phyloP scores from a whole-genome alignment of 805 yeast genomes.

The Lipomyces sp. region DNA sequence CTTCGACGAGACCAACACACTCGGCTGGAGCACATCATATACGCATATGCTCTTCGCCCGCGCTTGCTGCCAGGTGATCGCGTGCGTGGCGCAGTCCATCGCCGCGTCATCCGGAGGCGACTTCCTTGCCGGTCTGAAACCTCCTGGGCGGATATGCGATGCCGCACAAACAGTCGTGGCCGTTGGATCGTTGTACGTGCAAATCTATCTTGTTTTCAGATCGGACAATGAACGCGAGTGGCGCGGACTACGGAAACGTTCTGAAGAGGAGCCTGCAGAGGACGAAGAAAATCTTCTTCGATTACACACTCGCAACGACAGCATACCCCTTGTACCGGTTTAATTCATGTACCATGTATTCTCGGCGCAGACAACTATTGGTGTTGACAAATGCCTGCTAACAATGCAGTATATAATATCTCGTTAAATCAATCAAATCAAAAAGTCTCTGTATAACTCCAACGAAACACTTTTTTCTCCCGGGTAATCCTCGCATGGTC shows the following conservation, averaged over 20 bases:
- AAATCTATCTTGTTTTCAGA: neutral
- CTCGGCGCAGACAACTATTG: too few species aligned
- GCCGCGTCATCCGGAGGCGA: neutral
- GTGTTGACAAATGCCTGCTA: too few species aligned
- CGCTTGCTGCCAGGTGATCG: neutral
- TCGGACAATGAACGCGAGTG: slow-evolving; percentile 6
- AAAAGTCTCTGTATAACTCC: too few species aligned
- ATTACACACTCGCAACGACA: too few species aligned
- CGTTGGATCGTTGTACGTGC: neutral
- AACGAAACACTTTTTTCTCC: too few species aligned
- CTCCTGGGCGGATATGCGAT: slow-evolving; percentile 1
- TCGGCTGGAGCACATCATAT: slow-evolving; percentile 5
- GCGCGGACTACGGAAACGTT: slow-evolving; percentile 5
- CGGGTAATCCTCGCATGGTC: too few species aligned
- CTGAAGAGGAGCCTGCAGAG: neutral
- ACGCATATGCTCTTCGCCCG: neutral
- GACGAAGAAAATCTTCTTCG: too few species aligned
- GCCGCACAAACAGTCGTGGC: neutral
- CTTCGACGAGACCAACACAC: slow-evolving; percentile 15
- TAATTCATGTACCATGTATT: too few species aligned
- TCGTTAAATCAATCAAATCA: too few species aligned
- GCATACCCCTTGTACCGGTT: too few species aligned
- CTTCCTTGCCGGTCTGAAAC: neutral
- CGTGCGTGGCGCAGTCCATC: neutral
- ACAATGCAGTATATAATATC: too few species aligned